Evolutionary conservation across 2,329 filamentous ascomycete species (phyloP).

Genomic region (Chaetomiaceae sp.): DNA sequence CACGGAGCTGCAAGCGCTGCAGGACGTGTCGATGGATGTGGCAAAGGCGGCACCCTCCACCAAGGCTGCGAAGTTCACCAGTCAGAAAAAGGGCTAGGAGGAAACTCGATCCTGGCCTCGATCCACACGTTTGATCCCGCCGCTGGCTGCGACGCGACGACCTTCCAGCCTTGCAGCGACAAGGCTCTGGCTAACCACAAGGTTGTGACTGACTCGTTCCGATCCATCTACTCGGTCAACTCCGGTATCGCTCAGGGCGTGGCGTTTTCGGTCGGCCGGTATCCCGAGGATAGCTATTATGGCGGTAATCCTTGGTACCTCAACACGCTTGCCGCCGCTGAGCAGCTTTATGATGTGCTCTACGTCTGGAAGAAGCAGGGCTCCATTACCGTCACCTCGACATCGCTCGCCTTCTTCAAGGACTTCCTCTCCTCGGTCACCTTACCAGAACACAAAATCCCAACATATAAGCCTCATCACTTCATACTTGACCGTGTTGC

Average conservation of each 20-base stretch:
- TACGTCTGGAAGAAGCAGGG: constrained; percentile 63
- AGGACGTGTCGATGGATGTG: constrained; percentile 54
- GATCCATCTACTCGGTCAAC: constrained; percentile 65
- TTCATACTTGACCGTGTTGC: no score
- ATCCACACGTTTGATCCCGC: constrained; percentile 68
- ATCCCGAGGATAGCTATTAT: constrained; percentile 69
- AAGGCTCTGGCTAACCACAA: constrained; percentile 71
- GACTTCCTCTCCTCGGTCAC: constrained; percentile 55
- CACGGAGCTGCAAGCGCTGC: constrained; percentile 55
- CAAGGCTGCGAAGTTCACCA: constrained; percentile 37
- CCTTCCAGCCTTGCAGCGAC: constrained; percentile 73
- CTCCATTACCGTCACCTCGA: constrained; percentile 58
- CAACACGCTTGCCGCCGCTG: constrained; percentile 68
- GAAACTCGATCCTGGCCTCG: constrained; percentile 60
- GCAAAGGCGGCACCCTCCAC: constrained; percentile 65
- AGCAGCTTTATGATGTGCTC: constrained; percentile 72
- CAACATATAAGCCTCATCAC: no score
- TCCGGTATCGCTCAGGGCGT: constrained; percentile 53
- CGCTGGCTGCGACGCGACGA: constrained; percentile 60
- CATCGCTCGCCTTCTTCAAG: constrained; percentile 66
- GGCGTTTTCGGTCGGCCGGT: constrained; percentile 60
- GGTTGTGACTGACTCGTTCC: constrained; percentile 68
- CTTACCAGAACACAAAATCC: constrained; percentile 46
- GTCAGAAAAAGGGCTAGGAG: not conserved
- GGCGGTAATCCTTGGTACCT: constrained; percentile 80